phyloP scores from a whole-genome alignment of 371 early-diverging fungal species.

The Mucor saturninus region DNA sequence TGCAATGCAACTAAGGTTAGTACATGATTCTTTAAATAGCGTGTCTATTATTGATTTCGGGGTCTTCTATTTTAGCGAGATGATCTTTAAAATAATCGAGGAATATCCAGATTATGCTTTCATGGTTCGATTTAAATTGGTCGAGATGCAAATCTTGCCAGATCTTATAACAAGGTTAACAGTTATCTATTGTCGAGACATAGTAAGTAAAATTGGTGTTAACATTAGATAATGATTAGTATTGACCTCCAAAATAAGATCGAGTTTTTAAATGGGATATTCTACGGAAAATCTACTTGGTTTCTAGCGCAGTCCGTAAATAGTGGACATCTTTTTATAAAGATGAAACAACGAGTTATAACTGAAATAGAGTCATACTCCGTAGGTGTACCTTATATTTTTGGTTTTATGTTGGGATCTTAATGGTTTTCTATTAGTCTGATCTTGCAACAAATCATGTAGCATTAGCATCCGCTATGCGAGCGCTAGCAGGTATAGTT shows the following conservation, averaged over 20 bases:
- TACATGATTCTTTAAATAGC: background rate
- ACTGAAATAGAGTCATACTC: constrained; percentile 23
- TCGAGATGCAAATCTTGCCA: constrained; percentile 43
- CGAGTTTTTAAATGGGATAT: constrained; percentile 44
- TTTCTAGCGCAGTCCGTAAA: constrained; percentile 42
- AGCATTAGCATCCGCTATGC: constrained; percentile 30
- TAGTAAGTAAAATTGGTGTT: constrained; percentile 18
- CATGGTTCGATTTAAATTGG: constrained; percentile 34
- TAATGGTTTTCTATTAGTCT: background rate
- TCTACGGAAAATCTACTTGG: constrained; percentile 42
- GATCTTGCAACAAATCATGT: background rate
- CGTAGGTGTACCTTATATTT: background rate
- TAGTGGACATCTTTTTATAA: constrained; percentile 36
- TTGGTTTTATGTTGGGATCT: background rate
- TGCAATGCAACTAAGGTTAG: constrained; percentile 37
- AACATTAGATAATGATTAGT: too few species aligned
- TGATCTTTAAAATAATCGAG: constrained; percentile 39
- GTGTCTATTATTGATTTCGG: background rate
- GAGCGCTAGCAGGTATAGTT: constrained; percentile 44
- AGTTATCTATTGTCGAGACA: constrained; percentile 40
- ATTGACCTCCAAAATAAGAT: constrained; percentile 15
- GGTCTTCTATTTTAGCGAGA: constrained; percentile 33
- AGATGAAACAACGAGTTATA: constrained; percentile 41
- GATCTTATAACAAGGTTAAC: constrained; percentile 45
- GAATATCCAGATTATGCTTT: constrained; percentile 35